Evolutionary conservation across 331 rosid genomes (phyloP), one percentile per base, ranked within the genome.

Genomic region (Quercus tomentella): DNA sequence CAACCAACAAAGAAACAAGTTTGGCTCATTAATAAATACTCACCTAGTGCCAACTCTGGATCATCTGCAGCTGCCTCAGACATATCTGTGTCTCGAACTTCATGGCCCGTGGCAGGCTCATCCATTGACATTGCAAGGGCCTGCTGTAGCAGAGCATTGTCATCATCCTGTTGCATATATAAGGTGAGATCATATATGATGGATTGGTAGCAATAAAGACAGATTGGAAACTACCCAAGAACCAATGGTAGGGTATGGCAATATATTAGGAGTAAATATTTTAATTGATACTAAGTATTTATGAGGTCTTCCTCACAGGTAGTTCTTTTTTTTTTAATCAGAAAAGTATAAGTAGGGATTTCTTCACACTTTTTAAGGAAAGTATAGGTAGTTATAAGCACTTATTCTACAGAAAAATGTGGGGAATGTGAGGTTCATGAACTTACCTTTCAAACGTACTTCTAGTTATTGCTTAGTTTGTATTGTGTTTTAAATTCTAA

Each of bases 101-200:
- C 99, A 25, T 84, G 83, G 81, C 76, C 79, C 56, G 85, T 72
- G 45, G 88, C 84, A 56, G 99, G 97, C 57, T 92, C 96, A 79
- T 96, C 97, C 99, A 96, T 96, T 10, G 98, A 96, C 99, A 96
- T 96, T 30, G 98, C 97, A 88, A 96, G 99, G 33, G 99, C 99
- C 88, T 92, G 93, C 81, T 92, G 97, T 70, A 93, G 95, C 63
- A 96, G 89, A 74, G 98, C 97, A 84, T 88, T 96, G 78, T 96
- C 98, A 66, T 92, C 98, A 54, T 93, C 98, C 92, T 67, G 51
- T 67, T 31, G 80, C 45, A 65, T 26, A 33, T 1, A 54, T 51
- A 72, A 54, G 56, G 57, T 70, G n/a, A 45, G 58, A 8, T 43
- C 73, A 65, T n/a, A n/a, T 17, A 33, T 33, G 72, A 66, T 8